Evolutionary conservation across 2,329 filamentous ascomycete species (phyloP), one percentile per base, ranked within the genome.

Genomic region (Aspergillus proliferans): DNA sequence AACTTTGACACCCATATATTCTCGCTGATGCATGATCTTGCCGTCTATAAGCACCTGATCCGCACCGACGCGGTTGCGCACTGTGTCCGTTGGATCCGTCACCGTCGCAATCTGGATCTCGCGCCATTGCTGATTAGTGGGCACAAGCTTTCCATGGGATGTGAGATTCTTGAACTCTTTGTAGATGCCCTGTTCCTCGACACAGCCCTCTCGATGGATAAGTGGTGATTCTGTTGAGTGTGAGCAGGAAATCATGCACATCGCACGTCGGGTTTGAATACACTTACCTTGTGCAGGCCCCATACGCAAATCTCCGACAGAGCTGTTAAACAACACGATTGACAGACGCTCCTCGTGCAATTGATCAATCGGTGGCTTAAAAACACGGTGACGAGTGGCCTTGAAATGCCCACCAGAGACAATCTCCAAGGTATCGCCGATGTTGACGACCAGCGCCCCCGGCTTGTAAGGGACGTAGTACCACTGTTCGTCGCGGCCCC

Each of bases 361-460:
- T 33, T 72, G 58, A 50, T 76, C 73, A 0, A 58, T 62, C 1
- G 73, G 71, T 3, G 72, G 71, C 53, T 69, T 69, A 49, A 62
- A 69, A 1, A 76, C 73, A 3, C 71, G 62, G 57, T 76, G 73
- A 2, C 68, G 58, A 1, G 73, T 76, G 3, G 73, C 72, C 52
- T 74, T 73, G 60, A 75, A 75, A 48, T 74, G 69, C 0, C 73
- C 73, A 3, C 73, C 73, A 1, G 72, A 74, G 0, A 76, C 67
- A 46, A 75, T 72, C 58, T 75, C 63, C 22, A 74, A 58, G 1
- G 68, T 70, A 39, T 75, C 72, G 3, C 73, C 74, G 6, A 77
- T 71, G 44, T 78, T 79, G 43, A 76, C 70, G 4, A 77, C 72
- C n/a, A 78, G 67, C 1, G 72, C 74, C 12, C 72, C 71, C 3